Evolutionary conservation across 2,329 filamentous ascomycete genomes (phyloP), one percentile per base, ranked within the genome.

Genomic region (Monosporascus sp.): DNA sequence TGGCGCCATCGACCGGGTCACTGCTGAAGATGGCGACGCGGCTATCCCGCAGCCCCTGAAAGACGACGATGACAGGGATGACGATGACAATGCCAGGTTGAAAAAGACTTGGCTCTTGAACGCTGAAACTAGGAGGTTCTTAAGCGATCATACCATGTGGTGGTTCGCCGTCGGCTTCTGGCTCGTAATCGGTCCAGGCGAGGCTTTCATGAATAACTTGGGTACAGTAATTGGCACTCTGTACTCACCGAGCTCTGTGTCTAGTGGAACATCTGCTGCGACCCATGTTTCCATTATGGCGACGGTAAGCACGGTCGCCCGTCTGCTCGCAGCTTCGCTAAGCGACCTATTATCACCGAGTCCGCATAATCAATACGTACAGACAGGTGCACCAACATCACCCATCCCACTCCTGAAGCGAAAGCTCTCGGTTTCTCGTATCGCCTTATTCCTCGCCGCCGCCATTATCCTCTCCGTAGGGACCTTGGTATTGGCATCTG

Each of bases 151-250:
- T 55, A 97, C 91, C 14, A 97, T 97, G 93, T 99, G 93, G 93
- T 89, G 85, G 67, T 87, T 99, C 60, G 90, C 93, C 0, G 75
- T 86, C 1, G 92, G 91, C 20, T 97, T 99, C 72, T 90, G 97
- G 70, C 81, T 97, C 57, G 89, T 96, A 62, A 89, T 92, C 51
- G 94, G 94, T 0, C 93, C 94, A 0, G 93, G 92, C n/a, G 94
- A 99, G 72, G 89, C 93, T 11, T 99, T 97, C 69, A 91, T 97
- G 72, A 99, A 97, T 73, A 99, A 97, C 63, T 76, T 99, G 9
- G 94, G 94, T 37, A 97, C 92, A 24, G 87, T 99, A 56, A 92
- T 97, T 61, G 87, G 89, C 60, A 96, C 93, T 0, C 77, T 97
- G 3, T 89, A 89, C 45, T 81, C 80, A 15, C 84, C 83, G 18